These are phyloP conservation scores for Nigrograna mackinnonii DNA, from an alignment of 2,329 filamentous ascomycete species.

Conservation along the genomic window DNA sequence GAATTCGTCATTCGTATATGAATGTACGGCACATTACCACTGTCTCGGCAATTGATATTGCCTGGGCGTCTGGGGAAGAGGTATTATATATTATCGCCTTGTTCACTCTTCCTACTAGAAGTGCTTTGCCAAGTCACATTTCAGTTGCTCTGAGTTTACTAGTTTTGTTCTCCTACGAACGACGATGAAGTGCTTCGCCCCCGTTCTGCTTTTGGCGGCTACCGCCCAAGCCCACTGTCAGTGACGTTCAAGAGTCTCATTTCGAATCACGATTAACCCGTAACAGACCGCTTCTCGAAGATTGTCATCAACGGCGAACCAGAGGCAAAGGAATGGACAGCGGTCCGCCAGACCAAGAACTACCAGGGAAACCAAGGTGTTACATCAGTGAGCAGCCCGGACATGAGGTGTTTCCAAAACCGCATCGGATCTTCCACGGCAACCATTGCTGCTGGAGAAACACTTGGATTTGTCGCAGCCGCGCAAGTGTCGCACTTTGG, in stretches of 20 bases:
- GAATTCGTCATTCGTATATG: too few species aligned
- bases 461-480: slow-evolving; percentile 50
- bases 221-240: slow-evolving; percentile 27
- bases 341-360: slow-evolving; percentile 54
- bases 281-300: slow-evolving; percentile 27
- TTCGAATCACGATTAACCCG: neutral
- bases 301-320: slow-evolving; percentile 22
- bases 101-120: too few species aligned
- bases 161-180: too few species aligned
- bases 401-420: slow-evolving; percentile 58
- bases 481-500: slow-evolving; percentile 55
- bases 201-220: slow-evolving; percentile 15
- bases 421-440: slow-evolving; percentile 45
- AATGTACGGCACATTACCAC: too few species aligned
- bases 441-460: slow-evolving; percentile 49
- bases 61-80: too few species aligned
- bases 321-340: slow-evolving; percentile 48
- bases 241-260: slow-evolving; percentile 2
- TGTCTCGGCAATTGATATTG: too few species aligned
- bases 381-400: slow-evolving; percentile 50
- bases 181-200: slow-evolving; percentile 9
- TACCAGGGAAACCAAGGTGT: slow-evolving; percentile 56
- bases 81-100: too few species aligned
- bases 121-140: too few species aligned
- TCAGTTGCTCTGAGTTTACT: too few species aligned